Base-by-base conservation (phyloP, 1,284 basidiomycete genomes). In the Rhodotorula sp. region DNA sequence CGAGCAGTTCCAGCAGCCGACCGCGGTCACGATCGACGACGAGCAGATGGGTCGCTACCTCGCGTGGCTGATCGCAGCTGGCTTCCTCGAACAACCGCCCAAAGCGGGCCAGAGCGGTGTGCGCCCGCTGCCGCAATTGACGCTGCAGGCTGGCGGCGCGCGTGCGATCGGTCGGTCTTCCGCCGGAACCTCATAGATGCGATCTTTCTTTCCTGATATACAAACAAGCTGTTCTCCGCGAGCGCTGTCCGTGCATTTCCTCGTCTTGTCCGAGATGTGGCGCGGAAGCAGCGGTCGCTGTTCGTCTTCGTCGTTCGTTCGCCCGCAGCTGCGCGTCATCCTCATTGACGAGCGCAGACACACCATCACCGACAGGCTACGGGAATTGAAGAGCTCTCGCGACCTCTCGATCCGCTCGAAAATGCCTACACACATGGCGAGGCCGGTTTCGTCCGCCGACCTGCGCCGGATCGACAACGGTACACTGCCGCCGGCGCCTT, bases 21-120 rank as follows among this genome's bases (percentile, higher is more conserved):
- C 75, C 17, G 77, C 80, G 29, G 84, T 83, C 72, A 92, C 93
- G 0, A 93, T 99, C 48, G 86, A 88, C 66, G 87, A 88, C 37
- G 84, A 84, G 48, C 81, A 95, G 60, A 87, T 97, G 83, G 95
- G 92, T 4, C 83, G 87, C 78, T 99, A 99, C 81, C 82, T 99
- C n/a, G 87, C 94, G 18, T 99, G 95, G 95, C 85, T 99, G 29
- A 86, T 98, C 49, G 86, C 86, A 22, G 93, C 91, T 10, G 91
- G 84, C 7, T 99, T 97, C 84, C 83, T 99, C 71, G 88, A 91
- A 15, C 59, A 80, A n/a, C 91, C 90, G 15, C 81, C 83, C 17
- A 71, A 30, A 12, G 20, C 44, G 12, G 68, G 64, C 26, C 46
- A 60, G 48, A 26, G 55, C 37, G 68, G 60, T 12, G 58, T 61